Base-by-base conservation (phyloP, 768 basidiomycete genomes). In the Lactarius deliciosus region DNA sequence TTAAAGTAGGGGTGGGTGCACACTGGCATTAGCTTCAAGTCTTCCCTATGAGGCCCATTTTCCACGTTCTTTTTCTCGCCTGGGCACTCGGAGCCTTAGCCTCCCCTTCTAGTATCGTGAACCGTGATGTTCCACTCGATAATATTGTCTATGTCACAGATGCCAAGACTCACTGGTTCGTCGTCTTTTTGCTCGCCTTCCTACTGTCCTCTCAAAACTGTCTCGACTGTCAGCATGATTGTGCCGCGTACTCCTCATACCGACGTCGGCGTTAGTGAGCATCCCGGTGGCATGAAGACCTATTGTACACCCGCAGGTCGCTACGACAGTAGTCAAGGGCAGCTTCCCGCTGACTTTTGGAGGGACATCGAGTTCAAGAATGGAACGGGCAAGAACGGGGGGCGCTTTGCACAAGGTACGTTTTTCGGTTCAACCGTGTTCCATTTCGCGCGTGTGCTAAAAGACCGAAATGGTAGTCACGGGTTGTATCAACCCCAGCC, bases 221-320 rank as follows among this genome's bases (percentile, higher is more conserved):
- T 57, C 54, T 28, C 25, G 43, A 36, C 20, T 55, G 7, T 55
- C 60, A 69, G 62, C 55, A 65, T 69, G 61, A 73, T 68, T 22
- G 61, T 68, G 64, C 70, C 59, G 41, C 82, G 83, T 32, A 72
- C 80, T 61, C 73, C 79, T 1, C 78, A 84, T 70, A 86, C 84
- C 16, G 77, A 84, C 66, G 80, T 86, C 60, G 85, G 85, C 20
- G 83, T 83, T 67, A 83, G 80, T 68, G 84, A 86, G 69, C 79
- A 81, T 65, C 81, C 83, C 0, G 84, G 84, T 18, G 83, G 84
- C 3, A 84, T 79, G 75, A 80, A 81, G 68, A 81, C 81, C 0
- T 86, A 85, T 71, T 86, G 85, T 68, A 82, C 84, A 1, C 72
- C 81, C 2, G 72, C 74, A 0, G 83, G 79, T 0, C 74, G 75